A percentile compares a stretch with the other conserved stretches of the same genome.
Conservation (phyloP, 352 stramenopile species). For the Pythium brachiatum region DNA sequence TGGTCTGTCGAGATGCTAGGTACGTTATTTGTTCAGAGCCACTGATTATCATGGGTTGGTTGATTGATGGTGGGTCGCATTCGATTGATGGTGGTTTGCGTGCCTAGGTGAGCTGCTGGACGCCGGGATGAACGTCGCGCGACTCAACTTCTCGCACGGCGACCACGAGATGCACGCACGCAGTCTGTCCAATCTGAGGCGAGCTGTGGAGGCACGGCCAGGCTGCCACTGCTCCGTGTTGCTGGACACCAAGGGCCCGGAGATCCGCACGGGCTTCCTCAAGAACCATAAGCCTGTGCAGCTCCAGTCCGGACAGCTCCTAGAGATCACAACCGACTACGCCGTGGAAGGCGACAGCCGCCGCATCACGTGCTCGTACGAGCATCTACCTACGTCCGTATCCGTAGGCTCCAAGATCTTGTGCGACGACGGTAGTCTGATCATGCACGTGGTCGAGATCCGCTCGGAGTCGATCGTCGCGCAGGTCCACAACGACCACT, state of each 20-base stretch:
- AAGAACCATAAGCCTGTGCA: constrained; percentile 69
- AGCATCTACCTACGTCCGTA: constrained; percentile 91
- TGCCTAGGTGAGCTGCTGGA: constrained; percentile 61
- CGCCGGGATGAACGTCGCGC: constrained; percentile 96
- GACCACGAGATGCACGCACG: constrained; percentile 93
- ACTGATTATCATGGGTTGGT: not conserved
- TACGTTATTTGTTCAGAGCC: constrained; percentile 19
- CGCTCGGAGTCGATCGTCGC: constrained; percentile 72
- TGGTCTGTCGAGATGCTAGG: constrained; percentile 96
- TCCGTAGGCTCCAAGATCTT: constrained; percentile 93
- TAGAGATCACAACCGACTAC: constrained; percentile 92
- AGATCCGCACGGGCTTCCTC: constrained; percentile 93
- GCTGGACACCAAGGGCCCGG: constrained; percentile 97
- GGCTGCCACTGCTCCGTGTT: constrained; percentile 90
- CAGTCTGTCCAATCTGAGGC: constrained; percentile 88
- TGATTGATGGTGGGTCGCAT: not conserved
- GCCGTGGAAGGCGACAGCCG: constrained; percentile 63
- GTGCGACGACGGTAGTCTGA: constrained; percentile 94
- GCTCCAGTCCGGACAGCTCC: constrained; percentile 66
- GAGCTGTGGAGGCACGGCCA: constrained; percentile 62
- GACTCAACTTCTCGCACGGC: constrained; percentile 99
- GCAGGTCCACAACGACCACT: constrained; percentile 80
- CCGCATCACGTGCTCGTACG: constrained; percentile 94
- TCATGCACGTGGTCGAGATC: constrained; percentile 90
- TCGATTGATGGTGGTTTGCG: not conserved